Percentiles rank a stretch among this genome's conserved stretches.
phyloP scores from a whole-genome alignment of 192 early-diverging fungal genomes.

The Chytriomyces sp. region DNA sequence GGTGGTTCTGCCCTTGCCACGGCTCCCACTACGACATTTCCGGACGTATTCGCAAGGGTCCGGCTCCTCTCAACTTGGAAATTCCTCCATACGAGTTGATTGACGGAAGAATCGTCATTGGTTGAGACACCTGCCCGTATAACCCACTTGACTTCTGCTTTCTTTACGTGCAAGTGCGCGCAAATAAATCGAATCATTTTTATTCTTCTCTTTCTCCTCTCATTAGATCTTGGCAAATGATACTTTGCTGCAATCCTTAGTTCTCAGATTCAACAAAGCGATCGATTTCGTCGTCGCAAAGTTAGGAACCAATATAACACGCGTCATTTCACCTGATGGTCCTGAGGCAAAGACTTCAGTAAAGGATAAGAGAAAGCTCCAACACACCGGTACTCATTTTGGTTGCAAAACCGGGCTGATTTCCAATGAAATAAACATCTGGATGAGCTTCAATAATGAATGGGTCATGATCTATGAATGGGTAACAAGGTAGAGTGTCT shows the following conservation, averaged over 20 bases:
- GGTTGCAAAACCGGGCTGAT: slow-evolving; percentile 75
- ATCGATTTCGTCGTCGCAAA: slow-evolving; percentile 70
- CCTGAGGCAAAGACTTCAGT: slow-evolving; percentile 37
- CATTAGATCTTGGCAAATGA: background rate
- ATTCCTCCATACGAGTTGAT: slow-evolving; percentile 79
- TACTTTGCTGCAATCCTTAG: slow-evolving; percentile 48
- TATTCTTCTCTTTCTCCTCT: background rate
- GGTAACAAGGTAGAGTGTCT: slow-evolving; percentile 96
- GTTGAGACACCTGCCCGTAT: slow-evolving; percentile 59
- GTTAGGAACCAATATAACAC: slow-evolving; percentile 75
- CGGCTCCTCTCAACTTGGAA: slow-evolving; percentile 98
- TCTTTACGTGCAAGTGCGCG: background rate
- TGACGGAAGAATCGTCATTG: slow-evolving; percentile 77
- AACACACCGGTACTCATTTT: slow-evolving; percentile 43
- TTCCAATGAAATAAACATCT: slow-evolving; percentile 89
- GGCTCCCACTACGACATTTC: slow-evolving; percentile 99
- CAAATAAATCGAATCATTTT: background rate
- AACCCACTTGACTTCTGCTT: background rate
- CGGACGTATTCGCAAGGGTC: slow-evolving; percentile 97
- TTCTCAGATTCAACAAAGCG: slow-evolving; percentile 79
- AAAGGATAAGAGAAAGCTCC: slow-evolving; percentile 1
- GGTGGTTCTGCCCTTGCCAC: slow-evolving; percentile 99
- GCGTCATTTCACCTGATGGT: slow-evolving; percentile 56
- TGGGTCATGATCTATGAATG: slow-evolving; percentile 84
- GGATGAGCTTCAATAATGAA: slow-evolving; percentile 77